phyloP scores from a whole-genome alignment of 2,329 filamentous ascomycete genomes.

The Alternaria angustiovoidea region DNA sequence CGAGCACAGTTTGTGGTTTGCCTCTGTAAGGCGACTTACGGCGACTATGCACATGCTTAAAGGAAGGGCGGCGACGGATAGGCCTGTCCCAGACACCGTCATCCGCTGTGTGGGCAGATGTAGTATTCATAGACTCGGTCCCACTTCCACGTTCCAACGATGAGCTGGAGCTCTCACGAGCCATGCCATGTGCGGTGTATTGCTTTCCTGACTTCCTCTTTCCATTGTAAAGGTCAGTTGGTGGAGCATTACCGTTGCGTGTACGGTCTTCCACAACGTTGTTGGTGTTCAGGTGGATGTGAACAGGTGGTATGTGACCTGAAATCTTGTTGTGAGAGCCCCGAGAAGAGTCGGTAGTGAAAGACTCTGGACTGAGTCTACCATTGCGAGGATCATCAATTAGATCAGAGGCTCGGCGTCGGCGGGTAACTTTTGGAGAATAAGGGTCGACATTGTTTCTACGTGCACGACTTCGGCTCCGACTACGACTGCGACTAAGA shows the following conservation, averaged over 20 bases:
- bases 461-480: conserved; percentile 13
- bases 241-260: conserved; percentile 18
- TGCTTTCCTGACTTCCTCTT: conserved; percentile 18
- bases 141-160: conserved; percentile 33
- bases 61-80: conserved; percentile 8
- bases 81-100: conserved; percentile 32
- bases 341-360: conserved; percentile 27
- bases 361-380: conserved; percentile 25
- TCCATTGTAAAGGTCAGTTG: conserved; percentile 16
- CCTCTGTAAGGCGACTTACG: background rate
- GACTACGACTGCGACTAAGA: conserved; percentile 20
- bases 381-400: conserved; percentile 29
- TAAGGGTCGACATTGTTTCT: conserved; percentile 13
- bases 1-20: background rate
- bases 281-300: conserved; percentile 29
- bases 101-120: conserved; percentile 30
- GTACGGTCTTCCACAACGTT: conserved; percentile 20
- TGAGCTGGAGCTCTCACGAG: conserved; percentile 18
- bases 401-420: conserved; percentile 17
- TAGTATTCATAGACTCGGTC: conserved; percentile 28
- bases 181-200: conserved; percentile 22
- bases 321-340: conserved; percentile 17
- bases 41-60: conserved; percentile 4
- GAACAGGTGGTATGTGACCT: conserved; percentile 25
- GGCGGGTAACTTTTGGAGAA: conserved; percentile 19